Evolutionary conservation across 1,284 basidiomycete genomes (phyloP), one percentile per base, ranked within the genome.

Genomic region (Coriolopsis trogii): DNA sequence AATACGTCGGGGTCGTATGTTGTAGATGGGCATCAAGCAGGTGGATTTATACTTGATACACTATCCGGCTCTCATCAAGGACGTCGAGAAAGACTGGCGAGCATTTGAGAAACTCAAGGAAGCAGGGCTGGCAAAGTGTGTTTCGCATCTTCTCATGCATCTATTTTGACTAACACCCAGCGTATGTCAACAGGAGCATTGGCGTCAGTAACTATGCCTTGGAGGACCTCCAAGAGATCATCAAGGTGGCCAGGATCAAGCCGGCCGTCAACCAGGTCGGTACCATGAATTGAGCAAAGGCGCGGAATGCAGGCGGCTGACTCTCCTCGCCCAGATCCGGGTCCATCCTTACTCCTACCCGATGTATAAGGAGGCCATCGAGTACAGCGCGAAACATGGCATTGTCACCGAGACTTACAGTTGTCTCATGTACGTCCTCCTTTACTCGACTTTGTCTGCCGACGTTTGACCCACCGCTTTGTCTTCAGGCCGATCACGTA

Each of bases 41-140:
- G 77, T 92, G 9, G 89, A 91, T 65, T 67, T 90, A 33, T 90
- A 89, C 68, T 78, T 88, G 43, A 80, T 87, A 40, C 87, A 90
- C 62, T 64, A 70, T 43, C 84, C 85, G 3, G 26, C 2, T 1
- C 2, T 18, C 4, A 15, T 46, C 3, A 43, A 34, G 1, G 78
- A 85, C 51, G 79, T 87, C 21, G 76, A 76, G 0, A 78, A 77
- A 9, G 73, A 74, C 7, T 91, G 88, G 89, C 70, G 69, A 23
- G 70, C 81, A 59, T 78, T 90, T 64, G 85, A 87, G 66, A 71
- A 73, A 23, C 60, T 85, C 49, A 75, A 81, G 59, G 74, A 78
- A 44, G 70, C 78, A 9, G 86, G 85, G 0, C 68, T 82, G 4
- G 75, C 78, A 23, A 86, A 80, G 84, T 82, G 31, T 26, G 73